Evolutionary conservation across 179 eudicot species (phyloP).

Genomic region (Spinacia oleracea): DNA sequence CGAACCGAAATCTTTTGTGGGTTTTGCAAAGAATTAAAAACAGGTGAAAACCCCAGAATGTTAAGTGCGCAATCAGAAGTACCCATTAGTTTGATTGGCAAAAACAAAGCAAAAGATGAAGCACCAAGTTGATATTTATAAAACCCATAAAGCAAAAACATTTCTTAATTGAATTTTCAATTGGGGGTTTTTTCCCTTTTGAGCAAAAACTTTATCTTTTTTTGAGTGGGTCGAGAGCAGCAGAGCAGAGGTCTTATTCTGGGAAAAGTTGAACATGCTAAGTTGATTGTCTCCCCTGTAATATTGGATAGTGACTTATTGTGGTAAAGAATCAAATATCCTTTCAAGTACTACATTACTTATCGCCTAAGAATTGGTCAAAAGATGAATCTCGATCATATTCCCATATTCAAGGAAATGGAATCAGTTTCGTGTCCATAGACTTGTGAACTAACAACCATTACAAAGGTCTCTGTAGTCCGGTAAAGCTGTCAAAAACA

Average conservation of each 20-base stretch:
- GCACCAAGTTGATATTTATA: conserved; percentile 36
- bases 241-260: conserved; percentile 32
- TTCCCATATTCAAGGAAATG: background rate
- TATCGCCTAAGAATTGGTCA: background rate
- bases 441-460: background rate
- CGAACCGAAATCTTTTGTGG: conserved; percentile 3
- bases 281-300: conserved; percentile 30
- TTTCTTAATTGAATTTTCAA: background rate
- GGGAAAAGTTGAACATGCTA: conserved; percentile 27
- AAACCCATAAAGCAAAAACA: conserved; percentile 27
- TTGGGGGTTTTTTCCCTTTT: conserved; percentile 15
- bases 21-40: conserved; percentile 12
- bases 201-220: conserved; percentile 20
- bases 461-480: too few species aligned
- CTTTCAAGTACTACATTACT: background rate
- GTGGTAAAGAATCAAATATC: background rate
- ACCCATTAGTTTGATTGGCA: conserved; percentile 32
- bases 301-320: conserved; percentile 5
- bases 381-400: background rate
- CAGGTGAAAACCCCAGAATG: conserved; percentile 27
- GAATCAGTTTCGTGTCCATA: background rate
- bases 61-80: conserved; percentile 34
- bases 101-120: conserved; percentile 27
- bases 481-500: too few species aligned
- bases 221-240: conserved; percentile 32